Conservation (phyloP, 176 grass and related monocot genomes). For the Stipa capillata region DNA sequence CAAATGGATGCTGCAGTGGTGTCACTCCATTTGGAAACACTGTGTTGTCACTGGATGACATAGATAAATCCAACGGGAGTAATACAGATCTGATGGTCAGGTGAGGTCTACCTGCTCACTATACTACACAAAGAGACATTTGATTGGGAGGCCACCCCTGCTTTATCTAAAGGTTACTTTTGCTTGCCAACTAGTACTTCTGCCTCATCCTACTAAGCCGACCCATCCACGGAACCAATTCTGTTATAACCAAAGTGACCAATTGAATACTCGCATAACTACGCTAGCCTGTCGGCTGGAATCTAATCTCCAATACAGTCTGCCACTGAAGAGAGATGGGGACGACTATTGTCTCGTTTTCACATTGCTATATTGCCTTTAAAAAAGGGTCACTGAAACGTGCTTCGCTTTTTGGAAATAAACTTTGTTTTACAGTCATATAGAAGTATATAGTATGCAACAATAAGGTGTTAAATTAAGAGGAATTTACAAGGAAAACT, state of each 20-base stretch:
- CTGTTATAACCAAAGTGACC: too few relatives aligned
- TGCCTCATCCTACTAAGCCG: background rate
- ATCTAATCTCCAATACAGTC: background rate
- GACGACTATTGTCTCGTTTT: background rate
- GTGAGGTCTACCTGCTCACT: background rate
- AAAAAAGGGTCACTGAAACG: background rate
- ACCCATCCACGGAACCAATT: background rate
- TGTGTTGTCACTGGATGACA: background rate
- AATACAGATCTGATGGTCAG: background rate
- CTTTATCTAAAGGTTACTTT: conserved; percentile 3
- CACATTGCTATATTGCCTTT: background rate
- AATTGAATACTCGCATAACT: background rate
- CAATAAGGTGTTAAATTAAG: background rate
- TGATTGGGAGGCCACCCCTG: background rate
- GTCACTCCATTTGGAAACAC: background rate
- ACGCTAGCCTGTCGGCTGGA: too few relatives aligned
- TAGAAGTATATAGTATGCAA: background rate
- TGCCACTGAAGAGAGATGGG: background rate
- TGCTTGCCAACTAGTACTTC: background rate
- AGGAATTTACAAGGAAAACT: background rate
- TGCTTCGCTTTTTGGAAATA: background rate
- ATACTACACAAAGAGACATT: background rate
- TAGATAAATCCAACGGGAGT: background rate
- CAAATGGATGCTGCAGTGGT: background rate
- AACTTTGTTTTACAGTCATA: background rate